Base-by-base conservation (phyloP, 177 flowering plant species). In the Vitis hybrid region DNA sequence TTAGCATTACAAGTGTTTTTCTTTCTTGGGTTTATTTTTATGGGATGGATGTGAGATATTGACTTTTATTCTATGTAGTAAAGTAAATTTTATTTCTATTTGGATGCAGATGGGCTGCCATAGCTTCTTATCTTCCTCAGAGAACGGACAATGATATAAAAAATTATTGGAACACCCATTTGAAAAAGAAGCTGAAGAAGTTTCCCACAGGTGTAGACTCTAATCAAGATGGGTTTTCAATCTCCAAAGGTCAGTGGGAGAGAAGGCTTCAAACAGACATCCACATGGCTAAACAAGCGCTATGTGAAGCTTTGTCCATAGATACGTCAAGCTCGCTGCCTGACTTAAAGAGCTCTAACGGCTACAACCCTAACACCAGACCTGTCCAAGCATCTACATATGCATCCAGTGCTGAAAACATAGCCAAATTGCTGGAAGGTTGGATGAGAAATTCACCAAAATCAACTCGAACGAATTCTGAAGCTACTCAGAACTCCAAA, bases 231-330 rank as follows among this genome's bases (percentile, higher is more conserved):
- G 82, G 69, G 38, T 69, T 69, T 2, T 71, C 79, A 59, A 67
- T 71, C 33, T 63, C 91, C 15, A 88, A 85, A 61, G 97, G 97
- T 24, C 91, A 89, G 71, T 91, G 97, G 97, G 97, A 92, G 76
- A 88, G 87, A 74, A 85, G 89, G 83, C 95, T 92, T 52, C 97
- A 92, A 71, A 89, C 97, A 24, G 92, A 91, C 59, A 87, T 91
- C 13, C 87, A 87, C 83, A 81, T 73, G 81, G 94, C 96, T 47
- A 88, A 82, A 61, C 85, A 87, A 72, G 96, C 96, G 67, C 79
- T 91, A 0, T 82, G 79, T 65, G 92, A 88, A 3, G 95, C 92
- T 56, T 72, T 90, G 24, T 88, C 95, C 38, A 56, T 86, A 17
- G 82, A 87, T 66, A 82, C 82, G 20, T 66, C 83, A 18, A 20